Conservation (phyloP, 768 basidiomycete species). For the Termitomyces titanicus region DNA sequence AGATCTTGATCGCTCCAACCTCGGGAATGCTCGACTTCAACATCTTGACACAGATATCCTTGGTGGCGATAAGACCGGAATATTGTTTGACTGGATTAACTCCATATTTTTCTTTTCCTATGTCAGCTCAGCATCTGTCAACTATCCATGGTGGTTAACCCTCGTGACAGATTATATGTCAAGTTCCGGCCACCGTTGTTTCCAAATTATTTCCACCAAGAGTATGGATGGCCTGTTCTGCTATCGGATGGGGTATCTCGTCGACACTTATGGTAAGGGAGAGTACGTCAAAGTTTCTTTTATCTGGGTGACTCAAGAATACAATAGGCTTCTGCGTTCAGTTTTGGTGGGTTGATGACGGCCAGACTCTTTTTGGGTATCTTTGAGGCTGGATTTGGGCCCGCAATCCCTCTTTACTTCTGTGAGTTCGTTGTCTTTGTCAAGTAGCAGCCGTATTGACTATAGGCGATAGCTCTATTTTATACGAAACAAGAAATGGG, state of each 20-base stretch:
- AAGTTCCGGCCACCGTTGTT: constrained; percentile 60
- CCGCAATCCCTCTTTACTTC: constrained; percentile 75
- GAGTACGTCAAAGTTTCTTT: not conserved
- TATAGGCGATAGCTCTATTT: constrained; percentile 52
- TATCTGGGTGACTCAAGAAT: not conserved
- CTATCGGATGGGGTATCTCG: constrained; percentile 73
- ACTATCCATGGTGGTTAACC: not conserved
- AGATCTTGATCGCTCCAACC: constrained; percentile 74
- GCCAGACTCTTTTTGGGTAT: constrained; percentile 64
- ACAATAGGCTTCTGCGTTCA: constrained; percentile 58
- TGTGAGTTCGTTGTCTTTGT: constrained; percentile 40
- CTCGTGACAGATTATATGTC: constrained; percentile 55
- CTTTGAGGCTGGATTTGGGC: constrained; percentile 78
- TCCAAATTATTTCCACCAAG: constrained; percentile 71
- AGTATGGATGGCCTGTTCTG: constrained; percentile 60
- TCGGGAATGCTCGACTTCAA: constrained; percentile 78
- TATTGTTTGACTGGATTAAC: constrained; percentile 75
- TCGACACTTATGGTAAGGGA: constrained; percentile 63
- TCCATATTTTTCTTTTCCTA: constrained; percentile 80
- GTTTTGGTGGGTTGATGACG: constrained; percentile 55
- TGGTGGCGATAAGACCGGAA: constrained; percentile 63
- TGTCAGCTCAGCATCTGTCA: constrained; percentile 30
- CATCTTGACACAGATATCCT: constrained; percentile 63
- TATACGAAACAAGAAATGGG: constrained; percentile 77
- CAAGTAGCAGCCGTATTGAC: not conserved